Evolutionary conservation across 208 protist genomes (phyloP).

Genomic region (Trypanosomatidae sp.): DNA sequence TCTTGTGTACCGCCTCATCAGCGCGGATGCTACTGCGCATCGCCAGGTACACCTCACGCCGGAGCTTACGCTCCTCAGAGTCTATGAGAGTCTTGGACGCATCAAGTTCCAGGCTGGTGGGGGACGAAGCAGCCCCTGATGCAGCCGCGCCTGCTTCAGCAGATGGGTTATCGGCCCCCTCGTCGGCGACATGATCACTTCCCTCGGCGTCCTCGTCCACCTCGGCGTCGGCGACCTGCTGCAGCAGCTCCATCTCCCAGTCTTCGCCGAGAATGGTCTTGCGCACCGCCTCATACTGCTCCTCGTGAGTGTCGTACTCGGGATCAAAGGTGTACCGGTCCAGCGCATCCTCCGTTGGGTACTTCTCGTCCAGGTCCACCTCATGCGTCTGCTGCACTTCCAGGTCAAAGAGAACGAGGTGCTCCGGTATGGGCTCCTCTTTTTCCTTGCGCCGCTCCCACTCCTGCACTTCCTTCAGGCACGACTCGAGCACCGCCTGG

Average conservation of each 20-base stretch:
- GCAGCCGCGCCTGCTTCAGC: neutral
- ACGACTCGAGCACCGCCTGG: conserved; percentile 97
- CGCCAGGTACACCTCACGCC: conserved; percentile 97
- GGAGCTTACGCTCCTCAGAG: conserved; percentile 87
- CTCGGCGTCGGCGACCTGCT: conserved; percentile 56
- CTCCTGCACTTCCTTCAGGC: conserved; percentile 88
- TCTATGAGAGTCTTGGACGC: conserved; percentile 39
- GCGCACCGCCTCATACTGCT: conserved; percentile 91
- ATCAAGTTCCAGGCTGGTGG: conserved; percentile 15
- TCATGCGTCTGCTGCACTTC: conserved; percentile 96
- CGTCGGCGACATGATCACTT: conserved; percentile 16
- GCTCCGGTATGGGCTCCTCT: conserved; percentile 66
- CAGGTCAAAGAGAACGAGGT: conserved; percentile 93
- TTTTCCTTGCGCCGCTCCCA: conserved; percentile 88
- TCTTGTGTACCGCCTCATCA: conserved; percentile 99
- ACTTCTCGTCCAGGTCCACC: conserved; percentile 91
- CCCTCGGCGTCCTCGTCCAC: conserved; percentile 39
- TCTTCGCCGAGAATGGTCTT: conserved; percentile 93
- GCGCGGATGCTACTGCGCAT: conserved; percentile 97
- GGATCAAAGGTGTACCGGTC: conserved; percentile 95
- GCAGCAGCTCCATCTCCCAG: conserved; percentile 78
- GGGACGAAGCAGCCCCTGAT: neutral
- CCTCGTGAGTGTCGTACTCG: conserved; percentile 94
- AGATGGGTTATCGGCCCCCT: conserved; percentile 1
- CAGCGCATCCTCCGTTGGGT: conserved; percentile 84